Conservation (phyloP, 2,329 filamentous ascomycete genomes). For the Uncinocarpus reesii region DNA sequence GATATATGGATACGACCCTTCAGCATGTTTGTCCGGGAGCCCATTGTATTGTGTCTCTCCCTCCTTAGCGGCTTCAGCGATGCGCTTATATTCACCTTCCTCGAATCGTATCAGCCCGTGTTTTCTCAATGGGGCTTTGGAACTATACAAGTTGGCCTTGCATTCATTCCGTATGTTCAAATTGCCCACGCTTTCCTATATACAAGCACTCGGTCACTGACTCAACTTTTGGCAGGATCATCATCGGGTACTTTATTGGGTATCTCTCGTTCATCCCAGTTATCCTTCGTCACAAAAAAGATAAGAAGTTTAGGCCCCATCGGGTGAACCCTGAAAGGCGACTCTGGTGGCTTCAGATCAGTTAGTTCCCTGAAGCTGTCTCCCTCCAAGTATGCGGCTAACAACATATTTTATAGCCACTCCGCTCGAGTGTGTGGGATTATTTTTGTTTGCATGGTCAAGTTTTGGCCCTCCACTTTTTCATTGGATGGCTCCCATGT, state of each 20-base stretch:
- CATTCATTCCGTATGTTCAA: slow-evolving; percentile 43
- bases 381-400: neutral
- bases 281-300: slow-evolving; percentile 38
- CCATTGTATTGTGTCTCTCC: slow-evolving; percentile 52
- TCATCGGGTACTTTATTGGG: slow-evolving; percentile 49
- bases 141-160: slow-evolving; percentile 39
- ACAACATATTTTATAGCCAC: slow-evolving; percentile 34
- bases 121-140: slow-evolving; percentile 51
- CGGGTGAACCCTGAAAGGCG: slow-evolving; percentile 48
- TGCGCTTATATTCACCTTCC: slow-evolving; percentile 56
- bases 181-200: slow-evolving; percentile 43
- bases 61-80: slow-evolving; percentile 56
- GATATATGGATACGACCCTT: slow-evolving; percentile 52
- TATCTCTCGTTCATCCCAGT: slow-evolving; percentile 48
- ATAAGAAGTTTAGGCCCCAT: slow-evolving; percentile 36
- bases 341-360: slow-evolving; percentile 49
- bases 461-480: slow-evolving; percentile 44
- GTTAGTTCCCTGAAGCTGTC: slow-evolving; percentile 18
- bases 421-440: slow-evolving; percentile 48
- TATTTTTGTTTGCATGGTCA: slow-evolving; percentile 53
- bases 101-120: slow-evolving; percentile 52
- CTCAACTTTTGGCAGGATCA: slow-evolving; percentile 24
- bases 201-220: slow-evolving; percentile 10
- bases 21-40: slow-evolving; percentile 54
- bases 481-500: slow-evolving; percentile 53